phyloP scores from a whole-genome alignment of 2,329 filamentous ascomycete genomes.

The Pseudocercospora pini-densiflorae region DNA sequence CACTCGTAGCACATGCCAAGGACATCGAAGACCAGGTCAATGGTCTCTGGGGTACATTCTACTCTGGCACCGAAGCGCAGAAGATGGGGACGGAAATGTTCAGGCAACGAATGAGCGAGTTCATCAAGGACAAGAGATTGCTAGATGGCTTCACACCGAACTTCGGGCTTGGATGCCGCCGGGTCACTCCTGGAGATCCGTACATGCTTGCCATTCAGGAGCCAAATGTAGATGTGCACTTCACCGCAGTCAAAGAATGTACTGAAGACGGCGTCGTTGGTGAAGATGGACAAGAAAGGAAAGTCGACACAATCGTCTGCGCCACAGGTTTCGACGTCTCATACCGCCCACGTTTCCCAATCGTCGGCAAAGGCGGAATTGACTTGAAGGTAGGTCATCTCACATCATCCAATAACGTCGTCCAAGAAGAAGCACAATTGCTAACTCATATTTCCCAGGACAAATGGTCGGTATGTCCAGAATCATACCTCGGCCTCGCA shows the following conservation, averaged over 20 bases:
- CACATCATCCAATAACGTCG: background rate
- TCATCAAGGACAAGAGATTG: conserved; percentile 57
- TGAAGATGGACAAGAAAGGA: conserved; percentile 47
- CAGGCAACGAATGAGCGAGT: conserved; percentile 52
- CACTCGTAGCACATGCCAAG: conserved; percentile 47
- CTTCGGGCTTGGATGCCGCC: conserved; percentile 51
- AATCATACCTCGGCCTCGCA: conserved; percentile 48
- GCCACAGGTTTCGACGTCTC: conserved; percentile 53
- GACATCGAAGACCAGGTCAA: conserved; percentile 48
- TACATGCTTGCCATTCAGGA: conserved; percentile 58
- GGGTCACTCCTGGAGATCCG: conserved; percentile 56
- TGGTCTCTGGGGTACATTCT: conserved; percentile 53
- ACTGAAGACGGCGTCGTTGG: conserved; percentile 53
- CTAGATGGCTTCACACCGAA: conserved; percentile 54
- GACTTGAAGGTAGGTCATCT: conserved; percentile 38
- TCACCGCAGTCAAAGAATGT: conserved; percentile 51
- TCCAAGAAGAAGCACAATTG: too few relatives aligned
- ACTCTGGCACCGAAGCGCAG: conserved; percentile 48
- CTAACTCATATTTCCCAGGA: conserved; percentile 26
- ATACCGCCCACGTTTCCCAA: conserved; percentile 49
- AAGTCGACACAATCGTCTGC: conserved; percentile 51
- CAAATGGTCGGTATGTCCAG: conserved; percentile 45
- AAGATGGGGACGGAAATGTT: conserved; percentile 45
- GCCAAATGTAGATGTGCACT: conserved; percentile 57
- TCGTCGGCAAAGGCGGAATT: conserved; percentile 48